A percentile compares a stretch with the other conserved stretches of the same genome.
Conservation (phyloP, 2,329 filamentous ascomycete species). For the Scedosporium minutisporum region DNA sequence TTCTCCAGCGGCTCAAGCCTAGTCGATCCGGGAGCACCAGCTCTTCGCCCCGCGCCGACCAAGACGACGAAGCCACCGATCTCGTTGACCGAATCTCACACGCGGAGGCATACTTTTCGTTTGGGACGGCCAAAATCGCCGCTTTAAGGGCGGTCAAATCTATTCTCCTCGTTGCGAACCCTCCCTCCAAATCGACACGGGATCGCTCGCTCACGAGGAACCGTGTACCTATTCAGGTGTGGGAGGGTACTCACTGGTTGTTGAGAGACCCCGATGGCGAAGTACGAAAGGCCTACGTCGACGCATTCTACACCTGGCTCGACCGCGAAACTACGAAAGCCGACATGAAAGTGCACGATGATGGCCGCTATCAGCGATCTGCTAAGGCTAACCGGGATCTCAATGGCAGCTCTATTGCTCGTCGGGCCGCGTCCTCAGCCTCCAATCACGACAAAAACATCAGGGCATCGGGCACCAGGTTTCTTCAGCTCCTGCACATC, state of each 20-base stretch:
- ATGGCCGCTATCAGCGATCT: constrained; percentile 35
- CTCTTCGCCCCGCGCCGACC: constrained; percentile 34
- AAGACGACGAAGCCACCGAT: constrained; percentile 33
- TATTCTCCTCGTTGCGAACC: constrained; percentile 74
- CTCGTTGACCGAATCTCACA: constrained; percentile 31
- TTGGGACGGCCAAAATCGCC: constrained; percentile 45
- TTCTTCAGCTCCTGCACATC: constrained; percentile 73
- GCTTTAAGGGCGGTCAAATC: constrained; percentile 74
- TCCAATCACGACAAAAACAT: constrained; percentile 48
- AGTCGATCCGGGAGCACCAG: constrained; percentile 31
- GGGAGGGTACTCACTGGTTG: constrained; percentile 96
- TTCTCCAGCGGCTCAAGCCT: constrained; percentile 71
- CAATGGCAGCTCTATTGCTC: constrained; percentile 27
- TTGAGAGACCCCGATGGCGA: constrained; percentile 67
- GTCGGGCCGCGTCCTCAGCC: constrained; percentile 60
- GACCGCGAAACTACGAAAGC: constrained; percentile 63
- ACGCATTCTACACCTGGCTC: constrained; percentile 77
- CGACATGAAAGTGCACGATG: constrained; percentile 55
- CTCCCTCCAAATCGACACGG: constrained; percentile 46
- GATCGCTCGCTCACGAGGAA: constrained; percentile 60
- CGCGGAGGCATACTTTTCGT: constrained; percentile 42
- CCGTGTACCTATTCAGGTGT: constrained; percentile 69
- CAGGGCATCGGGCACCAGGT: constrained; percentile 52
- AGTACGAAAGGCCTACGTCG: constrained; percentile 77
- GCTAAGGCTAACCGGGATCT: constrained; percentile 32